Evolutionary conservation across 2,329 filamentous ascomycete genomes (phyloP).

Genomic region (Lecanoromycetidae sp.): DNA sequence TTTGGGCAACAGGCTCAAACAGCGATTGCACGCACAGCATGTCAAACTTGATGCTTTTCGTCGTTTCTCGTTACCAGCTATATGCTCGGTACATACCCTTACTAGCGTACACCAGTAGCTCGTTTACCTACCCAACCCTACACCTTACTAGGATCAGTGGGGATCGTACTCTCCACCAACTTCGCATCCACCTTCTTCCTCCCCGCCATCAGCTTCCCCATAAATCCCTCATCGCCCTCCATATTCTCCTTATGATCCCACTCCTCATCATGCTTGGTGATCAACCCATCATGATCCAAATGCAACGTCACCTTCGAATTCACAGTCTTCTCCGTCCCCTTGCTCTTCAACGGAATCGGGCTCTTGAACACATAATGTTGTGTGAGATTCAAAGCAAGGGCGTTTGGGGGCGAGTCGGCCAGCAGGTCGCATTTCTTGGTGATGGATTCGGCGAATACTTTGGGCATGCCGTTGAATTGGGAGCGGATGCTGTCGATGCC

Average conservation of each 20-base stretch:
- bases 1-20: too few relatives aligned
- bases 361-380: conserved; percentile 15
- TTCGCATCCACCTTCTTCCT: conserved; percentile 16
- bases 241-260: conserved; percentile 15
- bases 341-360: conserved; percentile 6
- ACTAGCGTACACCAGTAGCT: too few relatives aligned
- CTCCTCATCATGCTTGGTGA: conserved; percentile 15
- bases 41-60: too few relatives aligned
- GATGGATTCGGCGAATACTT: conserved; percentile 13
- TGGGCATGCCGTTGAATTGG: conserved; percentile 16
- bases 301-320: conserved; percentile 14
- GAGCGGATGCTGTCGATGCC: conserved; percentile 13
- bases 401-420: background rate
- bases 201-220: conserved; percentile 13
- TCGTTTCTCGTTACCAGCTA: too few relatives aligned
- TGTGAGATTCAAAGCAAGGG: conserved; percentile 11
- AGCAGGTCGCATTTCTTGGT: conserved; percentile 14
- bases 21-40: too few relatives aligned
- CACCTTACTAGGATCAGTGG: conserved; percentile 11
- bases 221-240: conserved; percentile 11
- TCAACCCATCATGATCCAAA: conserved; percentile 9
- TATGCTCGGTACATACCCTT: too few relatives aligned
- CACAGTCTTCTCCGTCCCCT: conserved; percentile 11
- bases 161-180: conserved; percentile 11
- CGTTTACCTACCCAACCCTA: too few relatives aligned